phyloP scores from a whole-genome alignment of 768 basidiomycete species.

The Lactifluus pinguis region DNA sequence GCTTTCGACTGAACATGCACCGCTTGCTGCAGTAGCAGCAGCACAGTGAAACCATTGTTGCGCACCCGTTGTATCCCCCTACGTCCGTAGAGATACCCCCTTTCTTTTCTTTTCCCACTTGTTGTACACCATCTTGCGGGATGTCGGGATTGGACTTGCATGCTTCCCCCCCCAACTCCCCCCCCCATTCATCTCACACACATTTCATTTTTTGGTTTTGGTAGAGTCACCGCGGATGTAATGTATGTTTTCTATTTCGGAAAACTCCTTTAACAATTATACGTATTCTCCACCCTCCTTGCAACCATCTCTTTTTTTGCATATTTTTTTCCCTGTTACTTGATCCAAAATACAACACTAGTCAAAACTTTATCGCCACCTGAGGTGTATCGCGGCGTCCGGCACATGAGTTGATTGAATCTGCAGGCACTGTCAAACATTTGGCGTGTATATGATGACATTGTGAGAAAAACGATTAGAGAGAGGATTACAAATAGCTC shows the following conservation, averaged over 20 bases:
- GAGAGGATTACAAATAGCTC: no score
- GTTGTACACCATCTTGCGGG: no score
- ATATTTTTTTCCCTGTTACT: not conserved
- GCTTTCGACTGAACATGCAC: not conserved
- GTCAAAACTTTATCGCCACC: not conserved
- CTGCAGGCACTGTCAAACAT: not conserved
- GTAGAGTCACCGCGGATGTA: not conserved
- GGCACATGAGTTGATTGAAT: not conserved
- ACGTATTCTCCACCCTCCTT: not conserved
- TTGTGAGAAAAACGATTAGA: no score
- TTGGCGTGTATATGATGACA: no score
- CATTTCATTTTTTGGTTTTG: slow-evolving; percentile 4
- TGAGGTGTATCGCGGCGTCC: not conserved
- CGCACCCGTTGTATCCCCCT: not conserved
- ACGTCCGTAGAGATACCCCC: not conserved
- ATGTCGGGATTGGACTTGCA: not conserved
- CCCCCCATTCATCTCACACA: not conserved
- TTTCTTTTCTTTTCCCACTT: not conserved
- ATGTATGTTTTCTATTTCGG: not conserved
- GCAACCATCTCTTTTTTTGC: not conserved
- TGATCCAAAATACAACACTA: not conserved
- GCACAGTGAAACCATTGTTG: not conserved
- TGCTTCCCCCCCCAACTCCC: not conserved
- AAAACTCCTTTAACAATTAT: not conserved
- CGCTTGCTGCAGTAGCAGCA: not conserved